These are phyloP conservation scores for Leptodontidium sp. DNA, from an alignment of 2,329 filamentous ascomycete species.

Conservation along the genomic window DNA sequence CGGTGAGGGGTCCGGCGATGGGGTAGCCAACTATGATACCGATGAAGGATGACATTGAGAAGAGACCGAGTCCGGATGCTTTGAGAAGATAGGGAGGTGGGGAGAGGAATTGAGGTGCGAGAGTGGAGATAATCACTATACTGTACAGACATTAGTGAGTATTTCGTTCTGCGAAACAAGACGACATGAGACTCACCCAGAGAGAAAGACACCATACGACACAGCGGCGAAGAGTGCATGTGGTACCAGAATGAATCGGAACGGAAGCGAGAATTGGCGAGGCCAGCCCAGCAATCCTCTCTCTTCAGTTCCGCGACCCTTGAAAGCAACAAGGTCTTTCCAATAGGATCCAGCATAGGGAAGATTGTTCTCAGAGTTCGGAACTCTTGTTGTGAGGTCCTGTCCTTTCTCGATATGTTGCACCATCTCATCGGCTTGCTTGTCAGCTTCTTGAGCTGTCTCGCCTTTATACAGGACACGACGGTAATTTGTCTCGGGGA, in stretches of 20 bases:
- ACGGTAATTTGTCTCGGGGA: constrained; percentile 48
- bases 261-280: constrained; percentile 37
- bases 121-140: constrained; percentile 42
- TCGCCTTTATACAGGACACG: constrained; percentile 41
- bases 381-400: not conserved
- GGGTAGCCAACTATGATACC: constrained; percentile 44
- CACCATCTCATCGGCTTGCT: constrained; percentile 34
- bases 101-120: constrained; percentile 42
- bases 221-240: constrained; percentile 33
- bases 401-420: constrained; percentile 28
- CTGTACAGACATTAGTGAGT: constrained; percentile 22
- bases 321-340: constrained; percentile 44
- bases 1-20: constrained; percentile 42
- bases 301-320: constrained; percentile 36
- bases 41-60: constrained; percentile 46
- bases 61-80: constrained; percentile 39
- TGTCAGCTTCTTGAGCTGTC: constrained; percentile 37
- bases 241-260: constrained; percentile 39
- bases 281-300: constrained; percentile 34
- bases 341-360: constrained; percentile 44
- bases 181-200: constrained; percentile 29
- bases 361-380: constrained; percentile 12
- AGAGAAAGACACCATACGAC: constrained; percentile 37
- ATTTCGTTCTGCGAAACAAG: no score
- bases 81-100: constrained; percentile 48